Evolutionary conservation across 371 early-diverging fungal genomes (phyloP), one percentile per base, ranked within the genome.

Genomic region (Coemansia sp.): DNA sequence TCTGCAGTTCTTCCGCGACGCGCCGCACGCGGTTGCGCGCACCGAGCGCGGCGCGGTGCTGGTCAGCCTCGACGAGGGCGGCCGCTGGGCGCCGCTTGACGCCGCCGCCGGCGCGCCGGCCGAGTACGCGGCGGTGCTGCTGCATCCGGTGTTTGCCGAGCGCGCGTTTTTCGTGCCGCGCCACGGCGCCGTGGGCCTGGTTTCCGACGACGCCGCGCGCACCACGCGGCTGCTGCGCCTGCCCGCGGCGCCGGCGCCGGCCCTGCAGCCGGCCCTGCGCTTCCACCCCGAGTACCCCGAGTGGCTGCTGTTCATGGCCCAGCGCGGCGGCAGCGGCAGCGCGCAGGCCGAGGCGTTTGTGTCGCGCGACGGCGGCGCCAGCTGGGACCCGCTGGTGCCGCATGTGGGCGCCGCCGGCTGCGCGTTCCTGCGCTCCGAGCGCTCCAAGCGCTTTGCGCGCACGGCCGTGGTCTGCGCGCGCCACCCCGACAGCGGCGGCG

Each of bases 201-300:
- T 82, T 32, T 93, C 96, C 0, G 82, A 79, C 18, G 90, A 96
- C 62, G 81, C 81, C 18, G 95, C 88, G 2, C 72, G 75, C 49
- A 88, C 80, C 24, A 86, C 90, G 65, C 80, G 82, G 24, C 51
- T 63, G 12, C 65, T 94, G 36, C 70, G 61, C 1, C 63, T 85
- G 5, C 93, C 92, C 11, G 46, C 82, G 3, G 58, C 77, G 1
- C 85, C 94, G 2, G 88, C 83, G 58, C 72, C 80, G 7, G 75
- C 86, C 7, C 72, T 75, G 12, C 72, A 84, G 32, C 82, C 81
- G 16, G 54, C 80, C 4, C 80, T 95, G 67, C 86, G 82, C 42
- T 95, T 92, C 86, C 96, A 97, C 64, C 87, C 92, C 6, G 81
- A 81, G 0, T 83, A 91, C 31, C 72, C 83, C 6, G 85, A 85